Percentiles rank a stretch among this genome's conserved stretches.
Conservation (phyloP, 2,329 filamentous ascomycete species). For the Zymoseptoria ardabiliae region DNA sequence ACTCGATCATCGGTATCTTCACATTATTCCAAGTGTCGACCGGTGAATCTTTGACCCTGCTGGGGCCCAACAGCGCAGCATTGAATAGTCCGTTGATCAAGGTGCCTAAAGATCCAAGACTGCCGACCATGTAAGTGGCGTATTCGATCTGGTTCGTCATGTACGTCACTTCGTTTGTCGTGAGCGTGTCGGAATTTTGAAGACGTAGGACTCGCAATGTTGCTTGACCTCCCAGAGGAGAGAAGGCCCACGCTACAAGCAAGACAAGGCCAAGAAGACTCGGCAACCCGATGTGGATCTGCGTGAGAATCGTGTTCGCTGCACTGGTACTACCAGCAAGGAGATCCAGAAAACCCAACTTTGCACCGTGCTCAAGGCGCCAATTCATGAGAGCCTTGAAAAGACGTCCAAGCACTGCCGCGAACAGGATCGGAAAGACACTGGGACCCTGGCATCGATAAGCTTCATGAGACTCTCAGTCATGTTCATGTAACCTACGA, state of each 20-base stretch:
- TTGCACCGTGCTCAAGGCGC: background rate
- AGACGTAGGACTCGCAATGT: slow-evolving; percentile 1
- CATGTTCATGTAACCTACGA: background rate
- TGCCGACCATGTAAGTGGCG: background rate
- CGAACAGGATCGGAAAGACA: slow-evolving; percentile 5
- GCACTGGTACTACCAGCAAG: slow-evolving; percentile 6
- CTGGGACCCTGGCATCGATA: background rate
- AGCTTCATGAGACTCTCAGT: background rate
- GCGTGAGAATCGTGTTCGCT: background rate
- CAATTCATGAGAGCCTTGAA: slow-evolving; percentile 1
- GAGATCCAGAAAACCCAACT: slow-evolving; percentile 3
- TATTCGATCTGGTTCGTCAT: slow-evolving; percentile 1
- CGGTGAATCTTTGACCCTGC: background rate
- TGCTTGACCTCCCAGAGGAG: slow-evolving; percentile 4
- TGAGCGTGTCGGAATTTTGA: background rate
- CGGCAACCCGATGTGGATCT: background rate
- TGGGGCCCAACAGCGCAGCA: slow-evolving; percentile 1
- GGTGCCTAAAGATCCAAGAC: background rate
- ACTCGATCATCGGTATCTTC: slow-evolving; percentile 1
- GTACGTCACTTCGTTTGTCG: background rate
- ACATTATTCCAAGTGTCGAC: slow-evolving; percentile 4
- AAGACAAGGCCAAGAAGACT: background rate
- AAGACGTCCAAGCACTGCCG: background rate
- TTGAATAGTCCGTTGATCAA: slow-evolving; percentile 1
- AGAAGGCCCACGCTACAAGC: background rate